Evolutionary conservation across 768 basidiomycete genomes (phyloP).

Genomic region (Rossbeevera mucosa): DNA sequence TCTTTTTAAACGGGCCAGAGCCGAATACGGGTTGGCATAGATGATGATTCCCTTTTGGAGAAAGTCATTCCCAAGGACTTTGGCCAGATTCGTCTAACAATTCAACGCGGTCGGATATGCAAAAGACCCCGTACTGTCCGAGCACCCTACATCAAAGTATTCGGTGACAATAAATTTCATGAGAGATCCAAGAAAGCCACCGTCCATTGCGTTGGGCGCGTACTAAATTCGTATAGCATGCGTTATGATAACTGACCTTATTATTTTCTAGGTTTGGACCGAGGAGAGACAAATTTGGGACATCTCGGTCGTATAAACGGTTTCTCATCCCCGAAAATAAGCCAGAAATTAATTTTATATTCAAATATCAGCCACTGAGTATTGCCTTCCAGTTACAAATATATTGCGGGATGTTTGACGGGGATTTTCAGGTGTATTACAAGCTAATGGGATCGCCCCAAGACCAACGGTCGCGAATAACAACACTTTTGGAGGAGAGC

Average conservation of each 20-base stretch:
- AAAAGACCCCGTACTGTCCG: background rate
- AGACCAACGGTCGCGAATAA: background rate
- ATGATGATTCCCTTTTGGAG: constrained; percentile 18
- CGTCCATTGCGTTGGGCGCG: constrained; percentile 17
- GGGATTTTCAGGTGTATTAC: constrained; percentile 11
- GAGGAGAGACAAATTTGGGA: background rate
- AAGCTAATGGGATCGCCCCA: constrained; percentile 19
- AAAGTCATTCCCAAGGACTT: constrained; percentile 6
- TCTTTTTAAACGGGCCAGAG: background rate
- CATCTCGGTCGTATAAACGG: rapidly evolving
- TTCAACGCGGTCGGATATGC: background rate
- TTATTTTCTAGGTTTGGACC: constrained; percentile 11
- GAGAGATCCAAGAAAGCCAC: constrained; percentile 21
- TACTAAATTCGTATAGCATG: background rate
- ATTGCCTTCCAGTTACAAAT: background rate
- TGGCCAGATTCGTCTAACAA: constrained; percentile 12
- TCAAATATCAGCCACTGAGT: constrained; percentile 19
- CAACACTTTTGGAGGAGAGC: background rate
- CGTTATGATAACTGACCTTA: background rate
- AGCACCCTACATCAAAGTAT: too few species aligned
- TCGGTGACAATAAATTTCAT: constrained; percentile 11
- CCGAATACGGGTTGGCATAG: constrained; percentile 1
- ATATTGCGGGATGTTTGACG: background rate
- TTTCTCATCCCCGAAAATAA: background rate
- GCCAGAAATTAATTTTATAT: constrained; percentile 15